A percentile compares a stretch with the other conserved stretches of the same genome.
Evolutionary conservation across 2,329 filamentous ascomycete genomes (phyloP).

Genomic region (Claviceps africana): DNA sequence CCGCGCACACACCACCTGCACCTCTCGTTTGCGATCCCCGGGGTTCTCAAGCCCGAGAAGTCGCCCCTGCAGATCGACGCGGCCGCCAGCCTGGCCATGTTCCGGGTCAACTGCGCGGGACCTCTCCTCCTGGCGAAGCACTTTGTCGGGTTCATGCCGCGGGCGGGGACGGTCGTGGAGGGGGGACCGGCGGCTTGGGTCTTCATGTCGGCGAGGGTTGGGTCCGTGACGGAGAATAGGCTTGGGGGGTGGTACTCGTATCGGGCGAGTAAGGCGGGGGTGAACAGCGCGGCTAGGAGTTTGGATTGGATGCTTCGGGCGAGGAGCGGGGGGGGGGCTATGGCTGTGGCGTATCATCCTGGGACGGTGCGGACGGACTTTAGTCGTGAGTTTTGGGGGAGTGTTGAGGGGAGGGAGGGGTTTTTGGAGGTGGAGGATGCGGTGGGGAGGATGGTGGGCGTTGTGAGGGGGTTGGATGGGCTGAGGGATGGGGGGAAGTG

Average conservation of each 20-base stretch:
- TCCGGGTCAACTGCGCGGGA: slow-evolving; percentile 59
- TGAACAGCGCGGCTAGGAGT: slow-evolving; percentile 57
- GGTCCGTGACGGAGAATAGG: slow-evolving; percentile 56
- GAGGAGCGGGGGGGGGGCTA: slow-evolving; percentile 44
- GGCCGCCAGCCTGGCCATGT: slow-evolving; percentile 48
- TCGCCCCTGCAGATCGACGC: slow-evolving; percentile 51
- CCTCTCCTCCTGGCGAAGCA: slow-evolving; percentile 67
- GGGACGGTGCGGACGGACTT: slow-evolving; percentile 68
- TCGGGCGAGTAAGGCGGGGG: slow-evolving; percentile 59
- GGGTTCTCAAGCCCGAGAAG: slow-evolving; percentile 61
- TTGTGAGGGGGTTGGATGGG: slow-evolving; percentile 36
- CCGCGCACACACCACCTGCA: slow-evolving; percentile 43
- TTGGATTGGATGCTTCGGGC: slow-evolving; percentile 53
- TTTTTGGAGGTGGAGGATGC: slow-evolving; percentile 55
- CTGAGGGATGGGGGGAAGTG: slow-evolving; percentile 43
- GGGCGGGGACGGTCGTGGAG: not conserved
- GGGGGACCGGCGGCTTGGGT: slow-evolving; percentile 48
- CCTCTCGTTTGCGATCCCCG: slow-evolving; percentile 55
- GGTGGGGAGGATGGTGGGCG: slow-evolving; percentile 47
- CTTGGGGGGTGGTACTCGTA: slow-evolving; percentile 75
- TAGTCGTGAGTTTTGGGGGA: slow-evolving; percentile 57
- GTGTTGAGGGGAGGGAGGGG: slow-evolving; percentile 42
- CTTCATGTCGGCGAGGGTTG: slow-evolving; percentile 67
- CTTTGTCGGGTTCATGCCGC: slow-evolving; percentile 55
- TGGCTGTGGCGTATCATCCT: slow-evolving; percentile 61